Conservation (phyloP, 495 filamentous ascomycete genomes). For the Acidomyces sp. region DNA sequence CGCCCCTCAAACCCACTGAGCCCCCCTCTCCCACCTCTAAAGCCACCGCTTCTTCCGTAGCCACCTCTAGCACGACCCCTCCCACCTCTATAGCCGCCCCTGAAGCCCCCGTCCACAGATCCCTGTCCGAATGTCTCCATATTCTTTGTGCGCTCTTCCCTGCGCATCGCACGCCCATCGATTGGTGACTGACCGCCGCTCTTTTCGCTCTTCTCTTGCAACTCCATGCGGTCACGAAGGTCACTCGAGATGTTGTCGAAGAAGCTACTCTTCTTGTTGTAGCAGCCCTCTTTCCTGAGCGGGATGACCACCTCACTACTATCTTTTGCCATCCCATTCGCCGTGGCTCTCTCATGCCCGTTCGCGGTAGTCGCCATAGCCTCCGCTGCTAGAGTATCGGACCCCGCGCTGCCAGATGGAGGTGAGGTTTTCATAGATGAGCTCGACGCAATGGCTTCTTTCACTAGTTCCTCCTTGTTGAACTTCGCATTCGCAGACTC, state of each 20-base stretch:
- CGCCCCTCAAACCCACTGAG: constrained; percentile 10
- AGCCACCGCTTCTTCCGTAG: constrained; percentile 33
- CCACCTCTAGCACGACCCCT: constrained; percentile 49
- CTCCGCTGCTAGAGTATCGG: neutral
- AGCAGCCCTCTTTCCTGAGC: constrained; percentile 35
- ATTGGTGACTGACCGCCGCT: constrained; percentile 29
- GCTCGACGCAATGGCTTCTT: constrained; percentile 61
- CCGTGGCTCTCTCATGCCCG: no score
- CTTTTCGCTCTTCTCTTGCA: no score
- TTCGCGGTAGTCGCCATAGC: no score
- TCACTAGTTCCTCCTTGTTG: constrained; percentile 90
- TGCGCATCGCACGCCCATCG: constrained; percentile 82
- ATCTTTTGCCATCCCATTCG: constrained; percentile 25
- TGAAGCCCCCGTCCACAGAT: constrained; percentile 74
- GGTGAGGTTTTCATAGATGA: constrained; percentile 1
- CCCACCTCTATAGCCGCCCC: constrained; percentile 32
- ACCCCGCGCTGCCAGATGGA: constrained; percentile 13
- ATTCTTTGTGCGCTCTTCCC: constrained; percentile 87
- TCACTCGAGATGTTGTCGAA: constrained; percentile 98
- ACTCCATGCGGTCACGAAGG: constrained; percentile 72
- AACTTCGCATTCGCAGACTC: constrained; percentile 87
- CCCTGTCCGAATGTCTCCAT: constrained; percentile 98
- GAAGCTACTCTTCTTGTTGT: constrained; percentile 78
- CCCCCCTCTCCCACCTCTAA: constrained; percentile 21
- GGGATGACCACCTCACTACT: constrained; percentile 34